Evolutionary conservation across 306 rosid species (phyloP).

Genomic region (Quercus alba): DNA sequence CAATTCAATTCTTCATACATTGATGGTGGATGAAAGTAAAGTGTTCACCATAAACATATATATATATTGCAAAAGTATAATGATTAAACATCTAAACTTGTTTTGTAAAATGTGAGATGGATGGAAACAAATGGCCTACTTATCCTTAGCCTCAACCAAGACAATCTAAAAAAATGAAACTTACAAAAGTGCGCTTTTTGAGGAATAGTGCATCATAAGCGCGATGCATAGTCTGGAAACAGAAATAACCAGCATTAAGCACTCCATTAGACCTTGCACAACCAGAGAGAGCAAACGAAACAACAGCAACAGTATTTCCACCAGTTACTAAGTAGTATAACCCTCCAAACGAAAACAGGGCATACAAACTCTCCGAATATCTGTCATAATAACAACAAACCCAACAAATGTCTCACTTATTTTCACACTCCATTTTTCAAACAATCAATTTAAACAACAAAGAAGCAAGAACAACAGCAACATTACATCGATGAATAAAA

Average conservation of each 20-base stretch:
- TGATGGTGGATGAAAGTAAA: not conserved
- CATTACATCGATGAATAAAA: constrained; percentile 81
- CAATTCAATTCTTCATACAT: not conserved
- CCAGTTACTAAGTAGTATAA: constrained; percentile 63
- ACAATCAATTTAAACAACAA: not conserved
- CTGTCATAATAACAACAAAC: constrained; percentile 36
- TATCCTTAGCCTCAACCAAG: not conserved
- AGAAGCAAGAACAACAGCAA: not conserved
- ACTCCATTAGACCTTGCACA: constrained; percentile 87
- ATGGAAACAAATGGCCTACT: not conserved
- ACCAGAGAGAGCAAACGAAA: constrained; percentile 68
- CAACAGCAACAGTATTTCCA: constrained; percentile 44
- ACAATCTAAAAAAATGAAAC: constrained; percentile 13
- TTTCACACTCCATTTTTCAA: not conserved
- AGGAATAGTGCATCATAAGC: constrained; percentile 52
- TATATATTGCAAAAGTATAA: not conserved
- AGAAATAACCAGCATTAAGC: constrained; percentile 81
- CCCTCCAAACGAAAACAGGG: constrained; percentile 78
- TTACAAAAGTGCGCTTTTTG: constrained; percentile 46
- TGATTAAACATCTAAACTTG: not conserved
- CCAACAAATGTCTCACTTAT: not conserved
- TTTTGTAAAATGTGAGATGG: not conserved
- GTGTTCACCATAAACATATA: not conserved
- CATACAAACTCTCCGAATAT: constrained; percentile 78
- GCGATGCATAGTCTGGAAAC: constrained; percentile 80